phyloP scores from a whole-genome alignment of 2,329 filamentous ascomycete species.

The Verticillium isaacii region DNA sequence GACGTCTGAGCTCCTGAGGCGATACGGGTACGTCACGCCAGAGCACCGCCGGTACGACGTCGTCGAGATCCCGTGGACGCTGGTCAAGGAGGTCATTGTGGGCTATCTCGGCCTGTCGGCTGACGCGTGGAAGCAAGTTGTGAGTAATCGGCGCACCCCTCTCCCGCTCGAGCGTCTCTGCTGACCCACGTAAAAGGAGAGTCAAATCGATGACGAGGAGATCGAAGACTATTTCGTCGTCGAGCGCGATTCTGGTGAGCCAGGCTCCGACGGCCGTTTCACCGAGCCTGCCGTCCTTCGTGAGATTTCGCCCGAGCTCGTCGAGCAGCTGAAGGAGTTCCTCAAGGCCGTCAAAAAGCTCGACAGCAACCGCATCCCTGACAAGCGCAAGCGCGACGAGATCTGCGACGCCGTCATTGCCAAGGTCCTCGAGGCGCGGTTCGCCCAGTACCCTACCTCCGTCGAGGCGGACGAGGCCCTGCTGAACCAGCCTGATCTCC shows the following conservation, averaged over 20 bases:
- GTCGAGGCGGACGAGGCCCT: constrained; percentile 34
- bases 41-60: constrained; percentile 78
- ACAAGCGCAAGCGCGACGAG: constrained; percentile 46
- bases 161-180: constrained; percentile 9
- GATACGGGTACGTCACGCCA: constrained; percentile 83
- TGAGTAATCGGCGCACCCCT: constrained; percentile 31
- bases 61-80: constrained; percentile 65
- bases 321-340: constrained; percentile 44
- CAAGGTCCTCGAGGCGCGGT: constrained; percentile 29
- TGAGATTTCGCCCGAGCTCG: constrained; percentile 44
- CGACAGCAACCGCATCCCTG: constrained; percentile 34
- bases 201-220: constrained; percentile 56
- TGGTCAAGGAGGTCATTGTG: constrained; percentile 45
- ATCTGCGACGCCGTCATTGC: constrained; percentile 35
- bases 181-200: constrained; percentile 17
- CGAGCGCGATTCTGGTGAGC: constrained; percentile 48
- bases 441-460: constrained; percentile 37
- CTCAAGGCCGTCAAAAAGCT: constrained; percentile 45
- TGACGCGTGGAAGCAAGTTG: constrained; percentile 34
- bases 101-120: constrained; percentile 31
- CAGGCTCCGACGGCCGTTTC: constrained; percentile 43
- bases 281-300: constrained; percentile 29
- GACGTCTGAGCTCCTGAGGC: constrained; percentile 73
- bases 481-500: constrained; percentile 21
- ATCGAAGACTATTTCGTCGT: constrained; percentile 73